A percentile compares a stretch with the other conserved stretches of the same genome.
These are phyloP conservation scores for Evernia prunastri DNA, from an alignment of 495 filamentous ascomycete genomes.

Conservation along the genomic window DNA sequence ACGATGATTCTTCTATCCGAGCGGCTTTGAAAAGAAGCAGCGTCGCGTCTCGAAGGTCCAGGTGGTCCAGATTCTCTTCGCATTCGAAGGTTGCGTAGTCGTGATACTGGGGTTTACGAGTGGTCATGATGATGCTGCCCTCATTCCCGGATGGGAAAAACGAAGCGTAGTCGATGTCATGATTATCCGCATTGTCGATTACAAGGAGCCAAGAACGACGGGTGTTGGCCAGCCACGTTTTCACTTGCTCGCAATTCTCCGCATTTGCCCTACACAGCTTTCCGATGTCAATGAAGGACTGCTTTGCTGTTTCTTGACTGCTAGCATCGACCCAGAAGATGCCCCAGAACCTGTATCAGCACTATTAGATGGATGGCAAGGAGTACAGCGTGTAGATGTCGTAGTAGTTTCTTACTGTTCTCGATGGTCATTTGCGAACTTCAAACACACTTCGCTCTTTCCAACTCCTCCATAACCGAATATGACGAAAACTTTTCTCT, in stretches of 20 bases:
- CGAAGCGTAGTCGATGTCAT: conserved; percentile 27
- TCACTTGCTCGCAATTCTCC: conserved; percentile 23
- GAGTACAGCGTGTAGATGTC: not conserved
- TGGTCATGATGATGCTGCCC: conserved; percentile 39
- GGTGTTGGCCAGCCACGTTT: conserved; percentile 31
- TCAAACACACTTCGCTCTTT: conserved; percentile 36
- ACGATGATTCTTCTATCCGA: not conserved
- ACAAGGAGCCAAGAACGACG: conserved; percentile 39
- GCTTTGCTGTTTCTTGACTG: conserved; percentile 26
- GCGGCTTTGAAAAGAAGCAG: conserved; percentile 31
- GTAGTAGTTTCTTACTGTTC: conserved; percentile 23
- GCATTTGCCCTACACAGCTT: conserved; percentile 19
- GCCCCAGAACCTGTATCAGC: conserved; percentile 36
- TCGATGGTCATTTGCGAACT: conserved; percentile 32
- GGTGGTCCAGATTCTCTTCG: conserved; percentile 26
- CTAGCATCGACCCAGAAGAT: conserved; percentile 42
- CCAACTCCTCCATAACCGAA: conserved; percentile 35
- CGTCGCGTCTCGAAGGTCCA: conserved; percentile 30
- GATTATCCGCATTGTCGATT: conserved; percentile 45
- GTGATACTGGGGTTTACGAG: conserved; percentile 32
- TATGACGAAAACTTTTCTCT: conserved; percentile 29
- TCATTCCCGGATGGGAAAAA: conserved; percentile 32
- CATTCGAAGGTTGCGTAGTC: conserved; percentile 28
- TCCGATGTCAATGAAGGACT: conserved; percentile 27
- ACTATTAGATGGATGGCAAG: not conserved